These are phyloP conservation scores for Parietaria judaica DNA, from an alignment of 306 rosid genomes.

Conservation along the genomic window DNA sequence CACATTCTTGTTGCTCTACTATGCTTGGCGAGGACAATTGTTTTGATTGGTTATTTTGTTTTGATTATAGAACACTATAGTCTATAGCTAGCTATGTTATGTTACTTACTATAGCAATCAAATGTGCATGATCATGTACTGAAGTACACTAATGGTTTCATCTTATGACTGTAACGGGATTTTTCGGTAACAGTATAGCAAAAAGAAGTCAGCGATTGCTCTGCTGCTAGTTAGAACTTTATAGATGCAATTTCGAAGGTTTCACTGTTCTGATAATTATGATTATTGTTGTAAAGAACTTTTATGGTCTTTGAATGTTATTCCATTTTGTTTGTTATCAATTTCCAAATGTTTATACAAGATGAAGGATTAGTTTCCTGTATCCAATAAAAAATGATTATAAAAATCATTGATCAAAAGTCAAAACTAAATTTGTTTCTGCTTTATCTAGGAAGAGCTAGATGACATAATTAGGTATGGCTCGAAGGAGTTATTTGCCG, in stretches of 20 bases:
- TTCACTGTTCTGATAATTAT: no score
- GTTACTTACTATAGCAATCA: no score
- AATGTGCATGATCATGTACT: background rate
- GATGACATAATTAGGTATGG: constrained; percentile 97
- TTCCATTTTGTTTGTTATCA: no score
- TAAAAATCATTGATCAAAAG: constrained; percentile 24
- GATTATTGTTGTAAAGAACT: no score
- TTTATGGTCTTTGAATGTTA: no score
- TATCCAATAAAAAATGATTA: background rate
- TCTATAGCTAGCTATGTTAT: no score
- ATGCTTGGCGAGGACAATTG: no score
- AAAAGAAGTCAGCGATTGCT: no score
- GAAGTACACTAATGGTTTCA: background rate
- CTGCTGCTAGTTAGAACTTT: no score
- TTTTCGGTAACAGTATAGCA: background rate
- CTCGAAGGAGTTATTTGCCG: constrained; percentile 94
- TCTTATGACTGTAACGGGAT: background rate
- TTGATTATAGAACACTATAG: background rate
- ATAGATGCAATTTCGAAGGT: no score
- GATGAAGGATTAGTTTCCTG: background rate
- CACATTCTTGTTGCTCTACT: no score
- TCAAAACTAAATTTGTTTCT: constrained; percentile 6
- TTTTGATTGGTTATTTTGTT: no score
- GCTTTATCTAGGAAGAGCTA: constrained; percentile 70
- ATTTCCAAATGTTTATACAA: background rate